These are phyloP conservation scores for Ogataea kodamae DNA, from an alignment of 805 yeast genomes.

Conservation along the genomic window DNA sequence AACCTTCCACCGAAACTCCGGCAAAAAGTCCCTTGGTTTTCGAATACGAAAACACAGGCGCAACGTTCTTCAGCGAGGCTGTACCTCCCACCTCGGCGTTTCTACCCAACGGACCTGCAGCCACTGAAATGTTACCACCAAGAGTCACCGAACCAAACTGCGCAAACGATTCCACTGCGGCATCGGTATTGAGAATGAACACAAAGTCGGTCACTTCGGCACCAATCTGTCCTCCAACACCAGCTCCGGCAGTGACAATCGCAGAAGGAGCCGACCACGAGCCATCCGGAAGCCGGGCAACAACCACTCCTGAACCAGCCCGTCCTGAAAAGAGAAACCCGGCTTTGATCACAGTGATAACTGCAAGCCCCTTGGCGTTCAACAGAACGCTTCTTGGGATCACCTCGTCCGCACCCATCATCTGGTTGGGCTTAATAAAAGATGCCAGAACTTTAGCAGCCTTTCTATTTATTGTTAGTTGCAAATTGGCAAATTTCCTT, in stretches of 20 bases:
- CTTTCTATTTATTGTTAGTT: conserved; percentile 45
- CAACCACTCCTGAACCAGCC: conserved; percentile 95
- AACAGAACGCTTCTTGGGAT: conserved; percentile 86
- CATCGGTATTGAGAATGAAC: conserved; percentile 77
- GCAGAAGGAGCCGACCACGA: conserved; percentile 98
- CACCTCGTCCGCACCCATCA: conserved; percentile 81
- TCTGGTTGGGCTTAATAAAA: conserved; percentile 91
- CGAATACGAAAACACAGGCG: conserved; percentile 90
- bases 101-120: conserved; percentile 97
- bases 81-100: conserved; percentile 97
- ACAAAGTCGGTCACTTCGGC: conserved; percentile 96
- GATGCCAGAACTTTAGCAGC: conserved; percentile 90
- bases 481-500: neutral
- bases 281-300: conserved; percentile 92
- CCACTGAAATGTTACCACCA: conserved; percentile 92
- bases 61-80: conserved; percentile 80
- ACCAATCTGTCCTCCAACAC: conserved; percentile 97
- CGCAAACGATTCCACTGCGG: conserved; percentile 92
- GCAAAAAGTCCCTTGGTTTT: conserved; percentile 97
- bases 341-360: conserved; percentile 92
- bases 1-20: conserved; percentile 95
- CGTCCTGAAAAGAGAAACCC: conserved; percentile 95
- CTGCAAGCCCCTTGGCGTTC: conserved; percentile 89
- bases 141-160: conserved; percentile 91
- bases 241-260: conserved; percentile 94